These are phyloP conservation scores for Liriodendron chinense DNA, from an alignment of 164 flowering plant genomes.

Conservation along the genomic window DNA sequence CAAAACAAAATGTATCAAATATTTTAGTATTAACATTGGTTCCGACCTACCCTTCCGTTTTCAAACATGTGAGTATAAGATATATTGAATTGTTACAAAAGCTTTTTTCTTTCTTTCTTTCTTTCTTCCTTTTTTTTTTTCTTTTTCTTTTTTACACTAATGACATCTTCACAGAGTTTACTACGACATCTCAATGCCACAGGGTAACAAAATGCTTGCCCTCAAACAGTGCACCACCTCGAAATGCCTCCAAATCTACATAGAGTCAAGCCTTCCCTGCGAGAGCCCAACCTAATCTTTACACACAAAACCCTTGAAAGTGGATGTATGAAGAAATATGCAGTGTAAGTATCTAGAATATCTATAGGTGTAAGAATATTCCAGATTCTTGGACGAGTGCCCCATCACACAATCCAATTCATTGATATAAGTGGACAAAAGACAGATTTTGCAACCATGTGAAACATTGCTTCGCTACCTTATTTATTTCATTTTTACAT, in stretches of 20 bases:
- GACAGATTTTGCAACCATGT: neutral
- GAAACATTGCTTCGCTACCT: neutral
- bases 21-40: no score
- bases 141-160: no score
- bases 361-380: neutral
- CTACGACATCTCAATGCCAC: neutral
- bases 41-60: no score
- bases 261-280: neutral
- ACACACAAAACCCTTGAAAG: neutral
- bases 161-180: no score
- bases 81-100: no score
- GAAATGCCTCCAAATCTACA: neutral
- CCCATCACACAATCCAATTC: neutral
- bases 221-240: neutral
- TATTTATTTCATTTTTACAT: neutral
- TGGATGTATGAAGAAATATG: neutral
- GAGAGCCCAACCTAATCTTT: neutral
- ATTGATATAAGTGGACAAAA: neutral
- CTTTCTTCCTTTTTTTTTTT: no score
- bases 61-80: no score
- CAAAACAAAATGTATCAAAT: no score
- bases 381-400: neutral
- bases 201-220: neutral
- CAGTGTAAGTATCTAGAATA: neutral
- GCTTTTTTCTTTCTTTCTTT: no score